A percentile compares a stretch with the other conserved stretches of the same genome.
phyloP scores from a whole-genome alignment of 768 basidiomycete genomes.

The Gelatoporia subvermispora region DNA sequence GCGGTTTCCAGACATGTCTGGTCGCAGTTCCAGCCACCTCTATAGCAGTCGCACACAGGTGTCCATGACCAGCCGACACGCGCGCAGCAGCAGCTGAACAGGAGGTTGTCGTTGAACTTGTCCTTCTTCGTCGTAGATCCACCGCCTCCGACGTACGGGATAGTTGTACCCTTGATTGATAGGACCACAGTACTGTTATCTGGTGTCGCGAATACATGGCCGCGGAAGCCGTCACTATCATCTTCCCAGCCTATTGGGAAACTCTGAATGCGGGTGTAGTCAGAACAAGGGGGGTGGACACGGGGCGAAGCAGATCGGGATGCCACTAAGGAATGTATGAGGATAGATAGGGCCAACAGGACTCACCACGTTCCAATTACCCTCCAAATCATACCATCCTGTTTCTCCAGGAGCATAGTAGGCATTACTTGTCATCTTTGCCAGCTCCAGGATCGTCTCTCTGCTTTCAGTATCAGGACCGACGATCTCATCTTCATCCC shows the following conservation, averaged over 20 bases:
- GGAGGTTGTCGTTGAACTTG: conserved; percentile 87
- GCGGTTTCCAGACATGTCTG: conserved; percentile 72
- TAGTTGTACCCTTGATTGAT: conserved; percentile 93
- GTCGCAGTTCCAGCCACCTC: conserved; percentile 77
- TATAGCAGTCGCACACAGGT: conserved; percentile 87
- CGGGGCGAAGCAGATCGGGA: not conserved
- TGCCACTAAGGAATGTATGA: not conserved
- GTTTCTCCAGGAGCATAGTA: conserved; percentile 60
- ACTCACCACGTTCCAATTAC: conserved; percentile 58
- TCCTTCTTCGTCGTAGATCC: conserved; percentile 89
- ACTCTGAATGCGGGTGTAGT: conserved; percentile 34
- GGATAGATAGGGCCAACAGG: too few relatives aligned
- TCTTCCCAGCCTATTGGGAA: conserved; percentile 92
- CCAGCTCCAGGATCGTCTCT: conserved; percentile 72
- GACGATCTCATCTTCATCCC: conserved; percentile 71
- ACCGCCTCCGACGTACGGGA: conserved; percentile 63
- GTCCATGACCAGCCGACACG: conserved; percentile 91
- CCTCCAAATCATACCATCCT: conserved; percentile 75
- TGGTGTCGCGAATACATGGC: conserved; percentile 82
- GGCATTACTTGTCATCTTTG: conserved; percentile 95
- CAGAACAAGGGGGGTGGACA: not conserved
- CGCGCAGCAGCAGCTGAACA: conserved; percentile 96
- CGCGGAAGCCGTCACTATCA: conserved; percentile 82
- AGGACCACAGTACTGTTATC: conserved; percentile 84
- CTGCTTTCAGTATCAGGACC: conserved; percentile 77